Conservation (phyloP, 768 basidiomycete species). For the Mycena filopes region DNA sequence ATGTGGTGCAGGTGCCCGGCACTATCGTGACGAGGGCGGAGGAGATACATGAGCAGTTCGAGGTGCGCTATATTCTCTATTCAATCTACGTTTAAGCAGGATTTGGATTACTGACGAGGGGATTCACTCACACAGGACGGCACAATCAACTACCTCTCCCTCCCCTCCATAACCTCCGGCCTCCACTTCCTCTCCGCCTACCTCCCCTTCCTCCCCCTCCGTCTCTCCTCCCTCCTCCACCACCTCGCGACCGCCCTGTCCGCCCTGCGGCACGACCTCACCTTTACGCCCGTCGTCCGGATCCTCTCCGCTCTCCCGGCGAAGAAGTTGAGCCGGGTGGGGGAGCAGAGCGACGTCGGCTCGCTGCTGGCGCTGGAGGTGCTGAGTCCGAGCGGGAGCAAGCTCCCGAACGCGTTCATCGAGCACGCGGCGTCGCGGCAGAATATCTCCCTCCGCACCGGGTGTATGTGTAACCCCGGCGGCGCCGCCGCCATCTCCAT, state of each 20-base stretch:
- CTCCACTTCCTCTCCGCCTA: conserved; percentile 81
- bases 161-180: conserved; percentile 81
- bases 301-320: conserved; percentile 73
- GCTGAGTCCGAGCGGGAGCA: conserved; percentile 70
- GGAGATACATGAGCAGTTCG: conserved; percentile 77
- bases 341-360: conserved; percentile 73
- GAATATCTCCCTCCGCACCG: conserved; percentile 81
- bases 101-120: too few species aligned
- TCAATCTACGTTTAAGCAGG: background rate
- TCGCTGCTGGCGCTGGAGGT: conserved; percentile 72
- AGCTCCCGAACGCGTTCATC: conserved; percentile 78
- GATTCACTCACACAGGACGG: conserved; percentile 80
- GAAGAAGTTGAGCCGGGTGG: conserved; percentile 61
- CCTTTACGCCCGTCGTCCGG: conserved; percentile 67
- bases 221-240: conserved; percentile 74
- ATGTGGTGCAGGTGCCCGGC: conserved; percentile 86
- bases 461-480: conserved; percentile 90
- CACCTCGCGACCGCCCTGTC: conserved; percentile 67
- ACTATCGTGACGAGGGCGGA: conserved; percentile 66
- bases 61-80: conserved; percentile 57
- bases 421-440: conserved; percentile 71
- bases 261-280: conserved; percentile 66
- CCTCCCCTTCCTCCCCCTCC: conserved; percentile 79
- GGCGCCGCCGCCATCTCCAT: conserved; percentile 78
- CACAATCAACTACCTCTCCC: conserved; percentile 81